phyloP scores from a whole-genome alignment of 768 basidiomycete genomes.

The Filobasidium wieringae region DNA sequence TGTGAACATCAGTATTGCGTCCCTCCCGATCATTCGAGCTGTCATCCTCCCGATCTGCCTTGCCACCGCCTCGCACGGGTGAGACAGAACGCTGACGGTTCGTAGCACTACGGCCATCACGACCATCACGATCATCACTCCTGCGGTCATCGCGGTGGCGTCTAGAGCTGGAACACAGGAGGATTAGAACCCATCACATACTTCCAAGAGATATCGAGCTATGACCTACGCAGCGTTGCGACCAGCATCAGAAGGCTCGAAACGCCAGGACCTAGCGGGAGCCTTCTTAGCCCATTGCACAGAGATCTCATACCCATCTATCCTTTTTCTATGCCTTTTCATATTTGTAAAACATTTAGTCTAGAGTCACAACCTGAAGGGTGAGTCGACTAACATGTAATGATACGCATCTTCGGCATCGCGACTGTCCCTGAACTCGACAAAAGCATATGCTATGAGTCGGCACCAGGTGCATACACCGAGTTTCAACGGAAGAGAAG shows the following conservation, averaged over 20 bases:
- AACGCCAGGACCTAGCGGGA: slow-evolving; percentile 71
- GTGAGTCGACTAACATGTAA: slow-evolving; percentile 53
- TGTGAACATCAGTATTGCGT: too few species aligned
- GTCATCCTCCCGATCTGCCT: too few species aligned
- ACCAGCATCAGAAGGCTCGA: slow-evolving; percentile 38
- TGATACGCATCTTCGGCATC: slow-evolving; percentile 76
- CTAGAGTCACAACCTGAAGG: neutral
- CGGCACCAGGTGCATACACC: too few species aligned
- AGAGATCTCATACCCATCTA: slow-evolving; percentile 62
- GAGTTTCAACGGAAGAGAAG: too few species aligned
- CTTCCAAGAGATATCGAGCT: neutral
- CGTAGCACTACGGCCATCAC: too few species aligned
- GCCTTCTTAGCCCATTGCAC: slow-evolving; percentile 79
- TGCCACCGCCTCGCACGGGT: too few species aligned
- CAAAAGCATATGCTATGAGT: slow-evolving; percentile 62
- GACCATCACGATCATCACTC: neutral
- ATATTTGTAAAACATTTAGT: neutral
- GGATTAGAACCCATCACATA: neutral
- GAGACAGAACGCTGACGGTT: too few species aligned
- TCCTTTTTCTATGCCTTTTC: slow-evolving; percentile 59
- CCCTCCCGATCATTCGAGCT: too few species aligned
- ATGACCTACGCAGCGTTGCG: neutral
- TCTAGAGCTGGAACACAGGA: neutral
- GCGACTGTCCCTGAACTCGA: slow-evolving; percentile 65
- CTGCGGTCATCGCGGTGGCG: neutral